Conservation (phyloP, 2,329 filamentous ascomycete genomes). For the Akanthomyces uredinophilus region DNA sequence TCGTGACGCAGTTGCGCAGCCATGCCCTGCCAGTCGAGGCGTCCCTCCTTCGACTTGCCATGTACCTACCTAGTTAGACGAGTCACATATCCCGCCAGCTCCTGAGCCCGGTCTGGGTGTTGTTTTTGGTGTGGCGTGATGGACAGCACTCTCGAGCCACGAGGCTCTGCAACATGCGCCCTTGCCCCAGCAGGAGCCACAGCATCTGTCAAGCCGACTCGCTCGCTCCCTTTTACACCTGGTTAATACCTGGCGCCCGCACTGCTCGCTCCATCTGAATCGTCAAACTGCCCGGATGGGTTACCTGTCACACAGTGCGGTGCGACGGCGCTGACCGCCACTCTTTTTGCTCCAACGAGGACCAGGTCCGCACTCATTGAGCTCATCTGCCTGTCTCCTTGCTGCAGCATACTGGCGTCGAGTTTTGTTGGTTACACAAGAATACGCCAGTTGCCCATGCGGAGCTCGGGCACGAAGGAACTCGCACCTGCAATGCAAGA, state of each 20-base stretch:
- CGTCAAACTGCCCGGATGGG: conserved; percentile 4
- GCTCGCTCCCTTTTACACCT: neutral
- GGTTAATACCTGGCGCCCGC: neutral
- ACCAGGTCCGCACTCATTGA: neutral
- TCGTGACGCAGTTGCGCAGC: conserved; percentile 2
- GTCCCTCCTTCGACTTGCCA: neutral
- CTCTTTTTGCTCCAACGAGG: neutral
- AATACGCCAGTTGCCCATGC: neutral
- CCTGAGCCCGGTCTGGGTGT: neutral
- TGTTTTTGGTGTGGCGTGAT: neutral
- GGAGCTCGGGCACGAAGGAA: neutral
- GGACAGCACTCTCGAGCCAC: neutral
- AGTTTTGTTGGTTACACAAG: conserved; percentile 9
- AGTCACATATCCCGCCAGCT: neutral
- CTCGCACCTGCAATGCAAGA: neutral
- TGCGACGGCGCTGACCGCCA: conserved; percentile 15
- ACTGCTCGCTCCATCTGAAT: conserved; percentile 1
- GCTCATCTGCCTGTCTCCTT: neutral
- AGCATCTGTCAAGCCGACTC: neutral
- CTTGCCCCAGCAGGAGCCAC: neutral
- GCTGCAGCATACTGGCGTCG: neutral
- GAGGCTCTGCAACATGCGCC: neutral
- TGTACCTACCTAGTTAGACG: too few relatives aligned
- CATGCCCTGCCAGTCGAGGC: neutral
- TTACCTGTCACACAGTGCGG: conserved; percentile 2